Evolutionary conservation across 1,284 basidiomycete genomes (phyloP), one percentile per base, ranked within the genome.

Genomic region (Ceratobasidium sp.): DNA sequence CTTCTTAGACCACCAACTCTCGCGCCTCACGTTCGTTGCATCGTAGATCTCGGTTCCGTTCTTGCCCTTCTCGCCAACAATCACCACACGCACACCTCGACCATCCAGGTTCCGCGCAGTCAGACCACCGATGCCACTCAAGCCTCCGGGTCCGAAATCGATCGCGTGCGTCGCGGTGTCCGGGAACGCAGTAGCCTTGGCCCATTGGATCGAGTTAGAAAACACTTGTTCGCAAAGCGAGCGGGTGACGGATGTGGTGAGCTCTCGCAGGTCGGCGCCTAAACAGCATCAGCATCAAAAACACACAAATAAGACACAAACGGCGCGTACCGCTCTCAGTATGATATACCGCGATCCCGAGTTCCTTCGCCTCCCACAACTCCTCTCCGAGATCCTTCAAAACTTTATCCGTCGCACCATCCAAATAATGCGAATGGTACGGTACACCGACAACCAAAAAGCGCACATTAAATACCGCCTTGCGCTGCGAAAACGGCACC

Each of bases 371-470:
- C n/a, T 87, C 85, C 95, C 96, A 99, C 55, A 97, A 85, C 82
- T 97, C 95, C 83, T 95, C 90, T 0, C 90, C 92, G 13, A 86
- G 77, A 90, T 92, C 81, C 58, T 89, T 84, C 56, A 93, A 85
- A 78, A 97, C 86, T 84, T 92, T 93, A 77, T 95, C 91, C 5
- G 95, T 92, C 3, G 92, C 93, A 55, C 90, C 92, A n/a, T 85
- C 83, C 73, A 99, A 89, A 86, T 98, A 98, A 53, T 88, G 87
- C 84, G 95, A 97, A 89, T 99, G 97, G 87, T 97, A 99, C 0
- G 97, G 98, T 0, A 97, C 97, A 80, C 93, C 94, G 83, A 99
- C 94, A 42, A 95, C 94, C 82, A 99, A 88, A 89, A 99, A 99
- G 71, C 97, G 93, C 80, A 95, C 92, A 73, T 92, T 95, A 86